phyloP scores from a whole-genome alignment of 1,139 yeast species.

The Suhomyces ambrosiae region DNA sequence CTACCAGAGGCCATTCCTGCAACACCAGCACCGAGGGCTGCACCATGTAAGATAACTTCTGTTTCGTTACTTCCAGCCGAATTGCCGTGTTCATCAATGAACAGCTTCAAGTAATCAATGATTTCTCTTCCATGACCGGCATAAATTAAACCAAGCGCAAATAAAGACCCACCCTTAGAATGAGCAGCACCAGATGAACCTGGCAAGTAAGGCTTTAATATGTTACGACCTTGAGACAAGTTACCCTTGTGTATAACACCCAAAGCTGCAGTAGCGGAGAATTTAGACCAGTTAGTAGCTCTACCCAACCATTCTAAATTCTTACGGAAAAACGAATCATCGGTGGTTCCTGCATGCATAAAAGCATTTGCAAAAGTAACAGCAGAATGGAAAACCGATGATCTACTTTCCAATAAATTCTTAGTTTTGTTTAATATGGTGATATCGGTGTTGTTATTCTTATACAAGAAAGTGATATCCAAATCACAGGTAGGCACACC shows the following conservation, averaged over 20 bases:
- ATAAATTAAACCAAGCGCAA: conserved; percentile 89
- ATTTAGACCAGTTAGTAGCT: conserved; percentile 97
- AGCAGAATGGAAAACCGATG: conserved; percentile 93
- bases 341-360: conserved; percentile 96
- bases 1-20: conserved; percentile 95
- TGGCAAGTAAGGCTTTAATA: conserved; percentile 90
- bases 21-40: conserved; percentile 92
- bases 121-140: conserved; percentile 97
- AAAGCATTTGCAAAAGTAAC: conserved; percentile 94
- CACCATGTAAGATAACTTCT: conserved; percentile 93
- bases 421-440: conserved; percentile 82
- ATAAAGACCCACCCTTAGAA: conserved; percentile 94
- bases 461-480: conserved; percentile 82
- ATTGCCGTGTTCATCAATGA: conserved; percentile 68
- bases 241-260: conserved; percentile 98
- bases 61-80: conserved; percentile 72
- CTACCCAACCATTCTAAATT: conserved; percentile 96
- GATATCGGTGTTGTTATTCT: conserved; percentile 86
- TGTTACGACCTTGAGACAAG: conserved; percentile 83
- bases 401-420: conserved; percentile 83
- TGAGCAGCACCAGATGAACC: conserved; percentile 78
- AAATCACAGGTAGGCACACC: conserved; percentile 96
- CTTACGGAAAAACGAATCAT: conserved; percentile 86
- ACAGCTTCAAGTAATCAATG: conserved; percentile 73
- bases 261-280: conserved; percentile 95